phyloP scores from a whole-genome alignment of 2,329 filamentous ascomycete species.

The Drechmeria coniospora region DNA sequence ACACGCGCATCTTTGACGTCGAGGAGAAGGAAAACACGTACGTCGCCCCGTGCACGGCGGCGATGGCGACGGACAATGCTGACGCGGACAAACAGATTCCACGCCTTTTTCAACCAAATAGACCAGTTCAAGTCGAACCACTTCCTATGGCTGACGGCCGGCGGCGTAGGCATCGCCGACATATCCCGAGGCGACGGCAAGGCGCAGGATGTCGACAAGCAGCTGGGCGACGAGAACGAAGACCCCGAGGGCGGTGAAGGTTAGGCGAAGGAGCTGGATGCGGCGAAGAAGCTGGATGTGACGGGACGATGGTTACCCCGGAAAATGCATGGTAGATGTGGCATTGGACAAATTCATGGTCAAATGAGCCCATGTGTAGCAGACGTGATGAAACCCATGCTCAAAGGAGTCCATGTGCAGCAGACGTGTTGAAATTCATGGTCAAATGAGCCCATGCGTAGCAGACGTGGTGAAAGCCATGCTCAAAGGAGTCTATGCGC shows the following conservation, averaged over 20 bases:
- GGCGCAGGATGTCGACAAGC: conserved; percentile 26
- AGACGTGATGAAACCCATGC: too few relatives aligned
- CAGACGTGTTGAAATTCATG: too few relatives aligned
- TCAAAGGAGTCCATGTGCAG: too few relatives aligned
- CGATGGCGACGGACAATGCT: conserved; percentile 1
- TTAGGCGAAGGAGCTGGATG: conserved; percentile 7
- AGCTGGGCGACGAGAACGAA: conserved; percentile 37
- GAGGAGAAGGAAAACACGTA: conserved; percentile 79
- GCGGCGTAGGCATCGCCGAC: conserved; percentile 47
- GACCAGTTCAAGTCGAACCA: conserved; percentile 57
- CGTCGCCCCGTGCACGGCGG: conserved; percentile 22
- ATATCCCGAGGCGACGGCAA: conserved; percentile 17
- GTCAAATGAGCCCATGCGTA: too few relatives aligned
- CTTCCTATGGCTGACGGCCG: conserved; percentile 61
- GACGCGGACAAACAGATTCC: conserved; percentile 41
- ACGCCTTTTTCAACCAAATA: conserved; percentile 64
- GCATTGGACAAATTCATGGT: too few relatives aligned
- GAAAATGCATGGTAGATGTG: too few relatives aligned
- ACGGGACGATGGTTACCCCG: too few relatives aligned
- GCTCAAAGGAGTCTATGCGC: too few relatives aligned
- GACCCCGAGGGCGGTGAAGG: conserved; percentile 32
- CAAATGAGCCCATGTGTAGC: too few relatives aligned
- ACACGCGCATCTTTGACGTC: conserved; percentile 76
- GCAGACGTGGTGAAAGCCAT: too few relatives aligned
- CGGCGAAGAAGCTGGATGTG: neutral